Conservation (phyloP, 1,284 basidiomycete genomes). For the Chondrostereum purpureum region DNA sequence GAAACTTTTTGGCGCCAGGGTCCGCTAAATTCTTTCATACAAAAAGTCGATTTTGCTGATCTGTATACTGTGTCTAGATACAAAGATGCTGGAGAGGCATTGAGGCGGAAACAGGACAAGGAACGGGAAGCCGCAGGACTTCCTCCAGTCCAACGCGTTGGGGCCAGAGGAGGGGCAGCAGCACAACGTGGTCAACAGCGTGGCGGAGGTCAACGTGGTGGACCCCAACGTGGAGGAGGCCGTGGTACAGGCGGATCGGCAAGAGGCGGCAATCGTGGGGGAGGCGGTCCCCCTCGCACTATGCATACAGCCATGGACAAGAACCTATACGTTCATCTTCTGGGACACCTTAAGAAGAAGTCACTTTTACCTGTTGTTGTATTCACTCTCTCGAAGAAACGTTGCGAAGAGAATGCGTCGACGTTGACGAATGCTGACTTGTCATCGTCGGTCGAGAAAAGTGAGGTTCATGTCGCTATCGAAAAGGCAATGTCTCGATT, state of each 20-base stretch:
- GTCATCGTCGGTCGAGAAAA: conserved; percentile 85
- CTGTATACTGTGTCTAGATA: conserved; percentile 44
- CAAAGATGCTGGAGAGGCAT: conserved; percentile 83
- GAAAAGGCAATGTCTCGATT: conserved; percentile 89
- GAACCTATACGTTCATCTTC: conserved; percentile 90
- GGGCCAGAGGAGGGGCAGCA: conserved; percentile 67
- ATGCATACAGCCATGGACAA: conserved; percentile 73
- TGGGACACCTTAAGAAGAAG: conserved; percentile 83
- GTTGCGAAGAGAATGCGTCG: conserved; percentile 93
- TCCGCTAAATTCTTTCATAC: conserved; percentile 25
- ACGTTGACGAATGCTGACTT: conserved; percentile 88
- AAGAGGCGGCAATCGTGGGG: conserved; percentile 33
- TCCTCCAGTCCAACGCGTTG: conserved; percentile 73
- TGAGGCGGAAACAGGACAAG: conserved; percentile 94
- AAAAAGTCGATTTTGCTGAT: conserved; percentile 7
- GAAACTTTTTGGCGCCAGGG: conserved; percentile 76
- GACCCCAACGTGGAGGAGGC: conserved; percentile 18
- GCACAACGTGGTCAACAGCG: conserved; percentile 65
- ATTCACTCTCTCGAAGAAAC: conserved; percentile 96
- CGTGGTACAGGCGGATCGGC: conserved; percentile 29
- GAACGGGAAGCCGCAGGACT: conserved; percentile 92
- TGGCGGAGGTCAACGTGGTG: conserved; percentile 46
- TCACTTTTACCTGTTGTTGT: conserved; percentile 89
- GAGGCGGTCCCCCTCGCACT: conserved; percentile 50
- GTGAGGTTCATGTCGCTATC: conserved; percentile 92